A percentile compares a stretch with the other conserved stretches of the same genome.
Evolutionary conservation across 345 rosid species (phyloP).

Genomic region (Salix dunnii): DNA sequence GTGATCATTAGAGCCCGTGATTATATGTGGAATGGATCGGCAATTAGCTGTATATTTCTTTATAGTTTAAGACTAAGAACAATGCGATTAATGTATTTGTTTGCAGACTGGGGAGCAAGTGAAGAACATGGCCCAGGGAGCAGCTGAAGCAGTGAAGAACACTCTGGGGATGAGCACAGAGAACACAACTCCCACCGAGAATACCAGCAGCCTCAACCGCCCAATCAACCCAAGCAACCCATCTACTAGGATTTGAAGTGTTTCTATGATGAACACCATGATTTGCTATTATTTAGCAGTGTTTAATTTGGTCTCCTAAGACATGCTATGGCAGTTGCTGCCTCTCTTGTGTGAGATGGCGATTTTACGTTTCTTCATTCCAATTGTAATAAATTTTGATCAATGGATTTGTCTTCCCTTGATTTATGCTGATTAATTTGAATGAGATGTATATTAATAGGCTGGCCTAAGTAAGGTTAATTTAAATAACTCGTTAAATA

Average conservation of each 20-base stretch:
- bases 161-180: slow-evolving; percentile 26
- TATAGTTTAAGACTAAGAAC: not conserved
- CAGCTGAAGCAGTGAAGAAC: slow-evolving; percentile 31
- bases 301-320: no score
- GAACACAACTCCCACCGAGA: not conserved
- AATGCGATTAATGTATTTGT: not conserved
- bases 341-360: not conserved
- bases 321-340: no score
- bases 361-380: not conserved
- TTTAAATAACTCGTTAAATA: no score
- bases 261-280: not conserved
- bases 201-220: not conserved
- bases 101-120: slow-evolving; percentile 31
- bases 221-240: not conserved
- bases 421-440: not conserved
- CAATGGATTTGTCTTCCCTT: not conserved
- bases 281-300: not conserved
- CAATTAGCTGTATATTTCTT: not conserved
- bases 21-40: not conserved
- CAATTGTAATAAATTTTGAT: not conserved
- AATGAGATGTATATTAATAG: not conserved
- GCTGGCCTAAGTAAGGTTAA: not conserved
- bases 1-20: not conserved
- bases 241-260: not conserved
- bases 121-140: slow-evolving; percentile 32